Percentiles rank a stretch among this genome's conserved stretches.
Evolutionary conservation across 1,284 basidiomycete species (phyloP).

Genomic region (Pseudozyma thailandica): DNA sequence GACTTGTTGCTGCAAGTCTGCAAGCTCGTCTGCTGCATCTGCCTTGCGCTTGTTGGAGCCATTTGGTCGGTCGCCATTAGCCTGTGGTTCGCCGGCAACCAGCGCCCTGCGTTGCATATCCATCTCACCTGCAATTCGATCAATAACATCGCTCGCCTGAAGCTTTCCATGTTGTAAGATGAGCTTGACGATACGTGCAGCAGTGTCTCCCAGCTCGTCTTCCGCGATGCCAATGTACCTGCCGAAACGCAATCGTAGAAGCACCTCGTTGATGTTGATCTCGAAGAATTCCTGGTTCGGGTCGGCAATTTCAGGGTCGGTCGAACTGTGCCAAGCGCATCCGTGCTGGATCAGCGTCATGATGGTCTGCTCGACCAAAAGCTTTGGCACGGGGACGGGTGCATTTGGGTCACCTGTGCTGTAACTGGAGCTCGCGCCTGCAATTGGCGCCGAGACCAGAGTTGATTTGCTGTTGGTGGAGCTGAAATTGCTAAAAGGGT

Average conservation of each 20-base stretch:
- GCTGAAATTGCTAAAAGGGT: slow-evolving; percentile 30
- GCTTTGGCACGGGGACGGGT: slow-evolving; percentile 73
- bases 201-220: slow-evolving; percentile 75
- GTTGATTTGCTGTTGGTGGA: slow-evolving; percentile 27
- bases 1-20: slow-evolving; percentile 14
- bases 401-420: slow-evolving; percentile 71
- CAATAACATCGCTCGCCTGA: slow-evolving; percentile 77
- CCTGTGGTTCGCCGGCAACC: slow-evolving; percentile 12
- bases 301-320: slow-evolving; percentile 40
- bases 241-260: slow-evolving; percentile 66
- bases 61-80: slow-evolving; percentile 13
- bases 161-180: slow-evolving; percentile 88
- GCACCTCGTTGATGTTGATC: slow-evolving; percentile 68
- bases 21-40: slow-evolving; percentile 12
- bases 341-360: slow-evolving; percentile 91
- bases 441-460: slow-evolving; percentile 29
- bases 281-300: slow-evolving; percentile 67
- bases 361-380: slow-evolving; percentile 78
- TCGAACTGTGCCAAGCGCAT: slow-evolving; percentile 68
- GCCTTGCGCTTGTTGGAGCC: slow-evolving; percentile 43
- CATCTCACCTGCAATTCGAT: slow-evolving; percentile 69
- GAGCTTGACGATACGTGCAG: slow-evolving; percentile 68
- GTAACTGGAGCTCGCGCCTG: slow-evolving; percentile 41
- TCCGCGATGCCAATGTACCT: slow-evolving; percentile 81
- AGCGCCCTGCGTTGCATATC: slow-evolving; percentile 15